A percentile compares a stretch with the other conserved stretches of the same genome.
phyloP scores from a whole-genome alignment of 768 basidiomycete genomes.

The Suillus alpinus region DNA sequence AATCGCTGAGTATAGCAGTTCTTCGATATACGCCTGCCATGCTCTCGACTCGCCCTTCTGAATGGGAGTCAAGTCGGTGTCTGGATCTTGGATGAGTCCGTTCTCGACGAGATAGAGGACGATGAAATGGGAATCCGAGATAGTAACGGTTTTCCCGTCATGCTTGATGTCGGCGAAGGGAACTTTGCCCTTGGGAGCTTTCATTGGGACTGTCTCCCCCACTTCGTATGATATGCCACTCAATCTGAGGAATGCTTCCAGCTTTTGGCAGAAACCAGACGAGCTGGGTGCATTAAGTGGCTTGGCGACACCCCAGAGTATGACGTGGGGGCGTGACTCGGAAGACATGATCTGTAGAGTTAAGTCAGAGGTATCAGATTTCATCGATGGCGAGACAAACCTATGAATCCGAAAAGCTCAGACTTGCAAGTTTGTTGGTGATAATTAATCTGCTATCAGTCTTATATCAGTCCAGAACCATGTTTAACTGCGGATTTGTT shows the following conservation, averaged over 20 bases:
- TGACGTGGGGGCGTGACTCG: conserved; percentile 13
- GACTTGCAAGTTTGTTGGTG: not conserved
- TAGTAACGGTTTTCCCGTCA: conserved; percentile 14
- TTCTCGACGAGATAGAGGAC: conserved; percentile 28
- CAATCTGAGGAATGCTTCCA: conserved; percentile 30
- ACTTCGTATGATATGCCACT: conserved; percentile 26
- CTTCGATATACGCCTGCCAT: conserved; percentile 32
- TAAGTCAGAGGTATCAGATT: not conserved
- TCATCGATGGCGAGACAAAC: not conserved
- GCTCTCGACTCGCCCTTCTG: conserved; percentile 34
- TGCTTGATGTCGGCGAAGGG: conserved; percentile 30
- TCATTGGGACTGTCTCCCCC: conserved; percentile 21
- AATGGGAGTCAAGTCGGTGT: conserved; percentile 21
- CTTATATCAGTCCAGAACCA: not conserved
- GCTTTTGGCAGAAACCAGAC: conserved; percentile 34
- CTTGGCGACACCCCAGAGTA: conserved; percentile 27
- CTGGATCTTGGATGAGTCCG: conserved; percentile 25
- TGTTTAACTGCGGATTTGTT: not conserved
- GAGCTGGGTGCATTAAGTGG: conserved; percentile 16
- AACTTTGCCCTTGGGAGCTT: conserved; percentile 32
- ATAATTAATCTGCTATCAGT: not conserved
- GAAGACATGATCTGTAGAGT: not conserved
- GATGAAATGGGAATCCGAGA: conserved; percentile 35
- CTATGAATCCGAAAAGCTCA: not conserved
- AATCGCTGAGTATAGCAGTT: conserved; percentile 26